Percentiles rank a stretch among this genome's conserved stretches.
Conservation (phyloP, 2,329 filamentous ascomycete species). For the Tolypocladium sp. region DNA sequence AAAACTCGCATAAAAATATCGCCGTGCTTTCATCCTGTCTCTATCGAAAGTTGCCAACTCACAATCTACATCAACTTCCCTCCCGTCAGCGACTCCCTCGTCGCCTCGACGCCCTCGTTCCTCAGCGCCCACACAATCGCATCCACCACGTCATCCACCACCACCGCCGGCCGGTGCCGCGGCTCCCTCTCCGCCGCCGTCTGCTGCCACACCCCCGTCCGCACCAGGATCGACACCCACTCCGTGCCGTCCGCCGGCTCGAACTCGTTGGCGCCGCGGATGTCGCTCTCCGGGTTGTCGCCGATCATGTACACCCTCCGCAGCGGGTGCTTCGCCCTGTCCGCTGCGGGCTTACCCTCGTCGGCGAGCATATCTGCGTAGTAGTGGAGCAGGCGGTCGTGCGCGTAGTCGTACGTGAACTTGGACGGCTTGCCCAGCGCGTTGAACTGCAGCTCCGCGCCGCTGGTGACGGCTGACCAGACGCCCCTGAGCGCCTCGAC, state of each 20-base stretch:
- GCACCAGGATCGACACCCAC: conserved; percentile 71
- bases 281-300: conserved; percentile 83
- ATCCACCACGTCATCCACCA: conserved; percentile 65
- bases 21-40: neutral
- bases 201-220: conserved; percentile 64
- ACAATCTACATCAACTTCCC: neutral
- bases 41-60: neutral
- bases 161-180: conserved; percentile 50
- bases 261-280: conserved; percentile 76
- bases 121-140: conserved; percentile 71
- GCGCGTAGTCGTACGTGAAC: conserved; percentile 72
- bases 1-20: too few species aligned
- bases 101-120: conserved; percentile 34
- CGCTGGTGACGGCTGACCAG: conserved; percentile 64
- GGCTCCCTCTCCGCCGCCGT: conserved; percentile 36
- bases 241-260: conserved; percentile 55
- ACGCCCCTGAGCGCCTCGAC: conserved; percentile 71
- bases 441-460: conserved; percentile 48
- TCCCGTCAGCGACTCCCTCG: conserved; percentile 17
- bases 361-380: conserved; percentile 15
- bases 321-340: conserved; percentile 49
- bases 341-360: conserved; percentile 6
- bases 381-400: conserved; percentile 56
- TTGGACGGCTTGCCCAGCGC: conserved; percentile 77
- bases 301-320: conserved; percentile 88